Evolutionary conservation across 2,329 filamentous ascomycete genomes (phyloP), one percentile per base, ranked within the genome.

Genomic region (Fusarium sp.): DNA sequence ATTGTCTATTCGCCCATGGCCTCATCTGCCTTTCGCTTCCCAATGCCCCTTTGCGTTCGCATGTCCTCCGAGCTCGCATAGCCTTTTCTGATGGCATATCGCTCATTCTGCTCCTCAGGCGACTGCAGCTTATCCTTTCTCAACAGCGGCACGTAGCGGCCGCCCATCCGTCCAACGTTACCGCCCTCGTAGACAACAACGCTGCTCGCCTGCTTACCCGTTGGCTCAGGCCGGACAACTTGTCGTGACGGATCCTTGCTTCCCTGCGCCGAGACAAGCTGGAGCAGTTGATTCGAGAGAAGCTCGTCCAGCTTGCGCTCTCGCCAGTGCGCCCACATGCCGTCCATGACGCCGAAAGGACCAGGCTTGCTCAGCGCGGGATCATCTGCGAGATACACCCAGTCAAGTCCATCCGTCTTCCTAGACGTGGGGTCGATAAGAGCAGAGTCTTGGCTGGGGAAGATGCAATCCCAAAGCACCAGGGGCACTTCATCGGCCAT

Each of bases 391-490:
- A 90, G 82, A 74, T 93, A 91, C 0, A 93, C 75, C 94, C 95
- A 99, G 15, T 87, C 73, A 52, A 97, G 72, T 0, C 83, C 81
- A 72, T 95, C 88, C 36, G 55, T 46, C 44, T 67, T 79, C 71
- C 64, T 71, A 33, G 65, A 65, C 13, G 68, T 45, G 2, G 59
- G 59, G 0, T 67, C 49, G 13, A 71, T 67, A 41, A 78, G 75
- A 2, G 73, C 71, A 42, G 77, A 75, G 13, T 72, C 68, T 35
- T 61, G 63, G 4, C 78, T 77, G 0, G 92, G 92, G 75, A 97
- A 99, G 31, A 96, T 82, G 76, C 94, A 98, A 77, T 98, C 92
- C 94, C 94, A 98, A 6, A 99, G 84, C 14, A 98, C 95, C 9
- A 99, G 84, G 3, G 95, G 94, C 23, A 88, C 85, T 73, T 98